Evolutionary conservation across 2,329 filamentous ascomycete genomes (phyloP), one percentile per base, ranked within the genome.

Genomic region (Diaporthe australafricana): DNA sequence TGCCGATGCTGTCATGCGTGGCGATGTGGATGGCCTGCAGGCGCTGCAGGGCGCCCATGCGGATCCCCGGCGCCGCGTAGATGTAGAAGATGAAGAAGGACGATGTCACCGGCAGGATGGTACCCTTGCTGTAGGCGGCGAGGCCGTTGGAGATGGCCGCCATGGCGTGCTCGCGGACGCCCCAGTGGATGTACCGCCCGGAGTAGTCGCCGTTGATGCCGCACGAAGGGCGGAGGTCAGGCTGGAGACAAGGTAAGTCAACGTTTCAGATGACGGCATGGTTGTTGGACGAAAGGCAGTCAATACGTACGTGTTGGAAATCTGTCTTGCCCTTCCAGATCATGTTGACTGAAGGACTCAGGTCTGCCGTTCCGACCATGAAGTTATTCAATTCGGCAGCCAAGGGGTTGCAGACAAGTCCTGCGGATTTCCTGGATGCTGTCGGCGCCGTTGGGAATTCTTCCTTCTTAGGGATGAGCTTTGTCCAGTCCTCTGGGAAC

Each of bases 141-240:
- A 92, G 79, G 3, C 89, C 90, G 77, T 89, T 89, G 8, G 85
- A 84, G 30, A 89, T 87, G 38, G 85, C 80, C 2, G 84, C 84
- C 90, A 92, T 91, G 69, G 88, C 89, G 76, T 91, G 89, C 75
- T 91, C 89, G 6, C 89, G 86, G 68, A 91, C 86, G 48, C 89
- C 89, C 77, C 85, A 91, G 78, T 89, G 89, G 74, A 91, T 86
- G 75, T 89, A 90, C 1, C 88, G 84, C 3, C 88, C 88, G 0
- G 81, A 76, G 74, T 86, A 87, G 78, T 87, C 81, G 52, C 89
- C 90, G 55, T 73, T 74, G 53, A 77, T 74, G 30, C 77, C 77
- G 38, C 76, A 76, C 1, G 73, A 56, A 14, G 77, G 72, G 5
- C 70, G 68, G 12, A 77, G 66, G 25, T 74, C 69, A 4, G 77